These are phyloP conservation scores for Ustilago loliicola DNA, from an alignment of 1,284 basidiomycete genomes.

Conservation along the genomic window DNA sequence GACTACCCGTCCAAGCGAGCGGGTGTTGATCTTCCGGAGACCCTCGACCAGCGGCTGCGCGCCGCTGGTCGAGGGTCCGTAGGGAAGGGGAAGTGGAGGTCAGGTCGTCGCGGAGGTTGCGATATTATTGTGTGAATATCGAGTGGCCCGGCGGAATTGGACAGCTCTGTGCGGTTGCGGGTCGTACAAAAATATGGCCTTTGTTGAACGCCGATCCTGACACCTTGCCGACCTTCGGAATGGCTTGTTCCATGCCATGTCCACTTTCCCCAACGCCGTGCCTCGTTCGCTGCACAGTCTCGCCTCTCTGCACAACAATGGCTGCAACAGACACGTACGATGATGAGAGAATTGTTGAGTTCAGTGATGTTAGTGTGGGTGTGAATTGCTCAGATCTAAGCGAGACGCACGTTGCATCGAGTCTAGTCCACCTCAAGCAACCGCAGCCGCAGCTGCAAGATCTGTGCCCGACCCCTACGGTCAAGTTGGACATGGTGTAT, in stretches of 20 bases:
- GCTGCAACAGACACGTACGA: neutral
- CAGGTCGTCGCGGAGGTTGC: too few relatives aligned
- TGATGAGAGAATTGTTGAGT: neutral
- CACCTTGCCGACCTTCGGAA: conserved; percentile 8
- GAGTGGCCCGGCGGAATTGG: conserved; percentile 5
- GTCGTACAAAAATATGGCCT: neutral
- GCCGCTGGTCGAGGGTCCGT: too few relatives aligned
- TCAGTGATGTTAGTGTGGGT: neutral
- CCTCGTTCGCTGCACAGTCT: neutral
- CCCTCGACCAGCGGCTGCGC: too few relatives aligned
- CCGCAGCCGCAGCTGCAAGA: neutral
- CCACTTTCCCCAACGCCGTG: neutral
- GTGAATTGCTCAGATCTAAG: neutral
- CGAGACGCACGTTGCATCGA: conserved; percentile 26
- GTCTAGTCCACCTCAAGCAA: conserved; percentile 24
- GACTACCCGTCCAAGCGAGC: conserved; percentile 8
- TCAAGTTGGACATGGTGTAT: neutral
- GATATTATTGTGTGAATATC: too few relatives aligned
- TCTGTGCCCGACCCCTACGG: neutral
- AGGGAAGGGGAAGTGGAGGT: too few relatives aligned
- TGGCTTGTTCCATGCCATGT: conserved; percentile 4
- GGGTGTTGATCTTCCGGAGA: conserved; percentile 33
- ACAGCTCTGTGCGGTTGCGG: neutral
- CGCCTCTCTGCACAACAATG: neutral
- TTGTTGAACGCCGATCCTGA: conserved; percentile 5